phyloP scores from a whole-genome alignment of 2,329 filamentous ascomycete genomes.

The Talaromyces islandicus region DNA sequence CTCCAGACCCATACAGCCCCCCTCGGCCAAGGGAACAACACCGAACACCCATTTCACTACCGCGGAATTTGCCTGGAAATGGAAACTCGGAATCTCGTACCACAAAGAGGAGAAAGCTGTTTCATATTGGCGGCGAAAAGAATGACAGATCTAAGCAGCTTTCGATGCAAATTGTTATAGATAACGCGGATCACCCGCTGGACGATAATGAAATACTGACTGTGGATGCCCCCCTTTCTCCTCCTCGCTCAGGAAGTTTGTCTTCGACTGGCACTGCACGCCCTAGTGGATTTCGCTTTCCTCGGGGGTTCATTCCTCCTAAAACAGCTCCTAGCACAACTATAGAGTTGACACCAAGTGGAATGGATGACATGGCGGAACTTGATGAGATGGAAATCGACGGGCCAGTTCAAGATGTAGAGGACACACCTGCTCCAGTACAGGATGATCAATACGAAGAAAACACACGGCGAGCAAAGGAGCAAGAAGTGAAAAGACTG shows the following conservation, averaged over 20 bases:
- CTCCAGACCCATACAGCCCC: conserved; percentile 11
- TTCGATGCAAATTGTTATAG: conserved; percentile 22
- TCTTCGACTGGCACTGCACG: conserved; percentile 21
- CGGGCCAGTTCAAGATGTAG: conserved; percentile 8
- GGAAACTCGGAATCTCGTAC: conserved; percentile 10
- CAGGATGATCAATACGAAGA: conserved; percentile 11
- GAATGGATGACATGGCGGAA: conserved; percentile 12
- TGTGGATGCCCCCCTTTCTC: conserved; percentile 33
- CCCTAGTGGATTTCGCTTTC: conserved; percentile 29
- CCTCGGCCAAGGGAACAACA: conserved; percentile 6
- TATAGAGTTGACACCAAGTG: conserved; percentile 14
- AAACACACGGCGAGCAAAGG: conserved; percentile 16
- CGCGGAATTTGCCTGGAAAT: background rate
- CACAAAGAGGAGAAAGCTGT: conserved; percentile 32
- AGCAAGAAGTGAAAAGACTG: conserved; percentile 24
- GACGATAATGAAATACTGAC: conserved; percentile 13
- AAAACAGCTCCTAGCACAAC: conserved; percentile 21
- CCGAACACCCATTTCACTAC: background rate
- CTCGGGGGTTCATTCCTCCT: conserved; percentile 27
- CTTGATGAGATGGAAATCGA: conserved; percentile 13
- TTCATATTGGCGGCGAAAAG: conserved; percentile 14
- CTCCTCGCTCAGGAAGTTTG: conserved; percentile 31
- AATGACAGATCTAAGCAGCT: conserved; percentile 8
- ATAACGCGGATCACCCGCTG: conserved; percentile 15
- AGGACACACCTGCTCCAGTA: background rate